Conservation (phyloP, 176 grass and related monocot genomes). For the Oryza australiensis region DNA sequence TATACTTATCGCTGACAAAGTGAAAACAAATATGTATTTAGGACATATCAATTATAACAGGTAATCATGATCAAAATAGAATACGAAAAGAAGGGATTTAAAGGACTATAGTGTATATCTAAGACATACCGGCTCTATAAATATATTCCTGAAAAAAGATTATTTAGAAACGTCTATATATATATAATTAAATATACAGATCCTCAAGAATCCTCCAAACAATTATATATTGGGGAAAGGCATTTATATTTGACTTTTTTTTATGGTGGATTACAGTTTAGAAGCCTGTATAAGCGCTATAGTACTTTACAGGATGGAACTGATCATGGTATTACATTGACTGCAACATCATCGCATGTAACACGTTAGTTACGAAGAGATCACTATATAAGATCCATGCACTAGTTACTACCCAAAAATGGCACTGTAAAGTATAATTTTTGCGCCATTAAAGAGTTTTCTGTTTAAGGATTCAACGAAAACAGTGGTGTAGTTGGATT, state of each 20-base stretch:
- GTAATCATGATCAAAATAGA: conserved; percentile 19
- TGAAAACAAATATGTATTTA: background rate
- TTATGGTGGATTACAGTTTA: background rate
- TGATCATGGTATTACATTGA: background rate
- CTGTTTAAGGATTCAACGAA: conserved; percentile 30
- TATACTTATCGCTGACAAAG: background rate
- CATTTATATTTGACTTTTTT: background rate
- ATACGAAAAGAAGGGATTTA: background rate
- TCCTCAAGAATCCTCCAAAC: background rate
- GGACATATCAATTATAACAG: background rate
- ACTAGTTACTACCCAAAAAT: background rate
- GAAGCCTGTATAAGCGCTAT: background rate
- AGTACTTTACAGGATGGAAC: background rate
- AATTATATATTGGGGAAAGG: background rate
- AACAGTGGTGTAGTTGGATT: conserved; percentile 43
- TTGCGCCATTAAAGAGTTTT: conserved; percentile 35
- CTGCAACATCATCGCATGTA: conserved; percentile 8
- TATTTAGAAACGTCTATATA: background rate
- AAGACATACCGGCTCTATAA: background rate
- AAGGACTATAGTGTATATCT: background rate
- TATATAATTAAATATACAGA: background rate
- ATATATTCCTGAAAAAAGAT: background rate
- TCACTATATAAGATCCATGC: background rate
- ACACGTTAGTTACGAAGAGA: background rate
- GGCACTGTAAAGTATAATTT: conserved; percentile 1